Base-by-base conservation (phyloP, 2,329 filamentous ascomycete species). In the Diaporthe citri region DNA sequence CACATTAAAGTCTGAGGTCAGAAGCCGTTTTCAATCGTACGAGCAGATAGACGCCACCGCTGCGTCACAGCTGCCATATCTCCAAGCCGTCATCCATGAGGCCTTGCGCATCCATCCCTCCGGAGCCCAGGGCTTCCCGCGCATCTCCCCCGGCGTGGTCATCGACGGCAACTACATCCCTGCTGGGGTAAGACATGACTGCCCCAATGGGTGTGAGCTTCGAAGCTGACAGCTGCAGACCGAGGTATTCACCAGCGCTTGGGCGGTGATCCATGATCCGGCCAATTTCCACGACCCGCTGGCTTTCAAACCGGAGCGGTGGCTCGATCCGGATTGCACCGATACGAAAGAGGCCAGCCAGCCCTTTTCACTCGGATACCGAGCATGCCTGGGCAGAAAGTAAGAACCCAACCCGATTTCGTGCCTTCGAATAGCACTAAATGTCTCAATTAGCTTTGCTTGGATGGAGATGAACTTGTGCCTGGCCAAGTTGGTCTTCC, bases 81-180 rank as follows among this genome's bases (percentile, higher is more conserved):
- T 77, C 43, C 66, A 76, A 43, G 78, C 78, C 12, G 76, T 78
- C 9, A 67, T 79, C 43, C 60, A 67, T 7, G 78, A 80, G 57
- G 78, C 76, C 13, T 51, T 79, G 36, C 78, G 79, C 48, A 76
- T 80, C 31, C 78, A 67, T 57, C 77, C 79, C 13, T 76, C 78
- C 12, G 56, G 25, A 3, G 31, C 70, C 7, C 56, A 72, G n/a
- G 70, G 56, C 5, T 31, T 64, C 6, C n/a, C 60, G 4, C 60
- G 60, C 5, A 46, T 41, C 13, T 64, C 60, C 1, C 39, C 60
- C 4, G 70, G 70, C 2, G 56, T 48, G 9, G 17, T 10, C 3
- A 46, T 72, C 10, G 70, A 72, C 17, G 56, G 46, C 15, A 15
- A 41, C 7, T 62, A 51, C 4, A 22, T 72, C 17, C 70, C 70